Base-by-base conservation (phyloP, 768 basidiomycete species). In the Amyloporia xantha region DNA sequence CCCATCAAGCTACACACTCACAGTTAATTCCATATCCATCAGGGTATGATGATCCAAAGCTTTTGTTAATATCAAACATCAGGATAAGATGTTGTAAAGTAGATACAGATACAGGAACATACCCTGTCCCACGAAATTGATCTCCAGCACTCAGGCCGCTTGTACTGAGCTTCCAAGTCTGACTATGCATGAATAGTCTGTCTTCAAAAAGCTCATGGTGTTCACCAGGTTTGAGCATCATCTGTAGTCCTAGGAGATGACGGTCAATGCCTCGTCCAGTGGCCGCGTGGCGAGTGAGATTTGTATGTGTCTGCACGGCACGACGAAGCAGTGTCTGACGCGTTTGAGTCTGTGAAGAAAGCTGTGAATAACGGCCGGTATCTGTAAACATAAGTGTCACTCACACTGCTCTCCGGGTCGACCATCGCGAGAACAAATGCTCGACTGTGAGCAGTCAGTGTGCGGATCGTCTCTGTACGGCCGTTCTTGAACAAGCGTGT, bases 21-120 rank as follows among this genome's bases (percentile, higher is more conserved):
- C 92, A 97, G 62, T 91, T 95, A 57, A 96, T 86, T 1, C 94
- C 93, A 70, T 94, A 95, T 7, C 94, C 94, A 69, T 94, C 84
- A 35, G 78, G 73, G 67, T 82, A n/a, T n/a, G n/a, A n/a, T n/a
- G n/a, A n/a, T n/a, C n/a, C n/a, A n/a, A n/a, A n/a, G n/a, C n/a
- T n/a, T n/a, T n/a, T n/a, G n/a, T n/a, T n/a, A n/a, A n/a, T n/a
- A 92, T 9, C 72, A 67, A 2, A 91, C 69, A 3, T 94, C 93
- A 65, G 96, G 96, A 3, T 81, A 82, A 51, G n/a, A 44, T 7
- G n/a, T 48, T 19, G 35, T 17, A 41, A 7, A 44, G 25, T 6
- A 47, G 47, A 9, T 50, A 41, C 44, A 25, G 48, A 12, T 12
- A 21, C 3, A 20, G 20, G 4, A 4, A 64, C 77, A 51, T 54